Percentiles rank a stretch among this genome's conserved stretches.
phyloP scores from a whole-genome alignment of 768 basidiomycete species.

The Lentinus brumalis region DNA sequence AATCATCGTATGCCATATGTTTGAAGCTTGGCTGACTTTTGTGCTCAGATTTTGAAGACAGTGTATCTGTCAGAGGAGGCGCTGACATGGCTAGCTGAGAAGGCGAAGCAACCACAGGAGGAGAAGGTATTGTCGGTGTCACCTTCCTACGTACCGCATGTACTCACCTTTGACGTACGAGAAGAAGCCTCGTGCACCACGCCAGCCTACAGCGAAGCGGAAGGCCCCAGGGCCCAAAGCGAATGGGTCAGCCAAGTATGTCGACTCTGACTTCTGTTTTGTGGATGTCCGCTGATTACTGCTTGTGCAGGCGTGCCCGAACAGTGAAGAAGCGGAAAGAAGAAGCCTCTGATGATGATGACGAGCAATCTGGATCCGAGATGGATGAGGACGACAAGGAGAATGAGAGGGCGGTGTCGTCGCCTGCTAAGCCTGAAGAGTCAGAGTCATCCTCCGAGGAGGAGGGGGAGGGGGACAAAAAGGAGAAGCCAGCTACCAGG shows the following conservation, averaged over 20 bases:
- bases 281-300: background rate
- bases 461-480: conserved; percentile 23
- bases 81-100: conserved; percentile 56
- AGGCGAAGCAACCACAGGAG: conserved; percentile 31
- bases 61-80: conserved; percentile 68
- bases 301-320: conserved; percentile 25
- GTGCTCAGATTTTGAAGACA: conserved; percentile 62
- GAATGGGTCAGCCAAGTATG: conserved; percentile 55
- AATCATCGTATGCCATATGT: background rate
- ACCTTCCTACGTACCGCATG: background rate
- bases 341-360: conserved; percentile 33
- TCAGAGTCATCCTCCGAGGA: conserved; percentile 24
- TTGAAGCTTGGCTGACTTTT: background rate
- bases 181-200: conserved; percentile 42
- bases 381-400: conserved; percentile 15
- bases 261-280: background rate
- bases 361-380: conserved; percentile 14
- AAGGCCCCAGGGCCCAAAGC: conserved; percentile 49
- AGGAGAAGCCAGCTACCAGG: conserved; percentile 35
- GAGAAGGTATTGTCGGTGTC: conserved; percentile 14
- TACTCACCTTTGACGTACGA: conserved; percentile 17
- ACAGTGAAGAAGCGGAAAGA: conserved; percentile 29
- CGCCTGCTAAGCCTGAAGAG: conserved; percentile 20
- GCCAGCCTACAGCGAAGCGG: conserved; percentile 55
- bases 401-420: conserved; percentile 4